phyloP scores from a whole-genome alignment of 192 early-diverging fungal genomes.

The Piromyces sp. region DNA sequence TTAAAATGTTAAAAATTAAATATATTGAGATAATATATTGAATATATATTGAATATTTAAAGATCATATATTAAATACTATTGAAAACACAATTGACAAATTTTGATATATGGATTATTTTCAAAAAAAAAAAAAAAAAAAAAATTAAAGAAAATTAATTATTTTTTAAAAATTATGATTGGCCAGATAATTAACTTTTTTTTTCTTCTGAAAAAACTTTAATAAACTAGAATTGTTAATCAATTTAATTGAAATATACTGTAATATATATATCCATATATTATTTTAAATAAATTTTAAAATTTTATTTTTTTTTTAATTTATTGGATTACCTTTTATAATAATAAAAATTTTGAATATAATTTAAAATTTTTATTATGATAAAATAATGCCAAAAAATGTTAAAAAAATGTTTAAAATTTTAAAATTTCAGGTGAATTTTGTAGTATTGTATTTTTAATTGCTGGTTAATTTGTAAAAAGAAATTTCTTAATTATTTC shows the following conservation, averaged over 20 bases:
- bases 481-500: too few relatives aligned
- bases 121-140: neutral
- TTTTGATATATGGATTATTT: neutral
- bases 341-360: too few relatives aligned
- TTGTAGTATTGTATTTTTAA: too few relatives aligned
- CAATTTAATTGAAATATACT: neutral
- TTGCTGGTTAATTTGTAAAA: too few relatives aligned
- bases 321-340: neutral
- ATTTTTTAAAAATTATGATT: neutral
- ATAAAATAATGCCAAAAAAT: too few relatives aligned
- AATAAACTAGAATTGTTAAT: neutral
- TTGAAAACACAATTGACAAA: too few relatives aligned
- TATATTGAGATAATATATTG: neutral
- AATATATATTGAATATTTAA: too few relatives aligned
- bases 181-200: neutral
- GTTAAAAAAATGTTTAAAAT: too few relatives aligned
- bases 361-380: too few relatives aligned
- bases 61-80: too few relatives aligned
- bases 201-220: neutral
- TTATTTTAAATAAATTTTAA: neutral
- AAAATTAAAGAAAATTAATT: neutral
- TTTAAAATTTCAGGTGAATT: too few relatives aligned
- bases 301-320: neutral
- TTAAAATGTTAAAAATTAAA: too few relatives aligned
- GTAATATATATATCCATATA: neutral